Percentiles rank a stretch among this genome's conserved stretches.
phyloP scores from a whole-genome alignment of 495 filamentous ascomycete genomes.

The Podospora appendiculata region DNA sequence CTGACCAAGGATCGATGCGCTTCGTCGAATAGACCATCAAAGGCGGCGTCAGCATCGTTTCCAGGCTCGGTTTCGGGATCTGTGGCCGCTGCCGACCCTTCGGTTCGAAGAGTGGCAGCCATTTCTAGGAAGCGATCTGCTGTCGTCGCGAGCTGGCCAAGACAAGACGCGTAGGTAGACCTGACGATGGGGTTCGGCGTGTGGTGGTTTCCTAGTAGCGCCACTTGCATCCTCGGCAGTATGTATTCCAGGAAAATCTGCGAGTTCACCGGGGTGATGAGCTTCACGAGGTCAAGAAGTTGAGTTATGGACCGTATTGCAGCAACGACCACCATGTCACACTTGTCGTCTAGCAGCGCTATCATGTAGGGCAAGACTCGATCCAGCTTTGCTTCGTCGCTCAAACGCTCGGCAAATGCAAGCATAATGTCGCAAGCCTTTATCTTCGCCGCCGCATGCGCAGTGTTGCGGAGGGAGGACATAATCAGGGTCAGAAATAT shows the following conservation, averaged over 20 bases:
- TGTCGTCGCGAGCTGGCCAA: conserved; percentile 86
- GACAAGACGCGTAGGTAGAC: conserved; percentile 84
- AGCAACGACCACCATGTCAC: conserved; percentile 73
- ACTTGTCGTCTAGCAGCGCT: conserved; percentile 68
- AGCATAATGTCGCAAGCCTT: conserved; percentile 89
- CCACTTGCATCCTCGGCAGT: conserved; percentile 69
- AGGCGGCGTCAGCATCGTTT: conserved; percentile 47
- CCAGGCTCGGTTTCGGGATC: conserved; percentile 79
- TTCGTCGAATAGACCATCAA: conserved; percentile 77
- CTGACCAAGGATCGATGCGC: conserved; percentile 68
- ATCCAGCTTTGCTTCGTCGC: conserved; percentile 95
- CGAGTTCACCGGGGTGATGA: conserved; percentile 89
- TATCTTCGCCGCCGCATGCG: conserved; percentile 75
- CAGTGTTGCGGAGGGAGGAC: conserved; percentile 80
- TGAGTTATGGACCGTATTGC: conserved; percentile 82
- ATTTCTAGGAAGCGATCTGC: conserved; percentile 81
- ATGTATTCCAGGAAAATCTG: conserved; percentile 95
- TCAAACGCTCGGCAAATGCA: conserved; percentile 83
- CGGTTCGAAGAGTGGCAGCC: conserved; percentile 78
- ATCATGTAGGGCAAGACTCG: conserved; percentile 87
- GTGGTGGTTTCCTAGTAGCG: conserved; percentile 50
- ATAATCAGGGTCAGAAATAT: conserved; percentile 87
- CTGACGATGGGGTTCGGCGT: conserved; percentile 64
- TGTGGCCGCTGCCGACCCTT: conserved; percentile 68
- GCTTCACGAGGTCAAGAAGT: conserved; percentile 75